A percentile compares a stretch with the other conserved stretches of the same genome.
Conservation (phyloP, 768 basidiomycete species). For the Pleurotus tuoliensis region DNA sequence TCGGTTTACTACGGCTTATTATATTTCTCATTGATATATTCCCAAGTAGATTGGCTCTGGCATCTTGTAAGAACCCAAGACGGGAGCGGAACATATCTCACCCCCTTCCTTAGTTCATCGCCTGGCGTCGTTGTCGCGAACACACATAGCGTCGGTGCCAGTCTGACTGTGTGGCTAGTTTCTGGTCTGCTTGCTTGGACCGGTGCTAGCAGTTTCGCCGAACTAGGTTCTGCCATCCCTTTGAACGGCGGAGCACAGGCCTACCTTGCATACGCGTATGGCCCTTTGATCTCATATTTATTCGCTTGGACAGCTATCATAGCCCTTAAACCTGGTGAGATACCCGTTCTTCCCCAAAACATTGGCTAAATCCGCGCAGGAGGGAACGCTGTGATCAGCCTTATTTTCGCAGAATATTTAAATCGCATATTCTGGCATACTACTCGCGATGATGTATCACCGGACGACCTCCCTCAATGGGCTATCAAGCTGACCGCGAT, state of each 20-base stretch:
- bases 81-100: background rate
- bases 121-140: slow-evolving; percentile 91
- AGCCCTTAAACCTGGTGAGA: slow-evolving; percentile 75
- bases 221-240: slow-evolving; percentile 87
- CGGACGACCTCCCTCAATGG: slow-evolving; percentile 83
- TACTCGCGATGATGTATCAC: slow-evolving; percentile 65
- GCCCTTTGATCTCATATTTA: slow-evolving; percentile 81
- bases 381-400: slow-evolving; percentile 76
- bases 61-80: slow-evolving; percentile 64
- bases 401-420: slow-evolving; percentile 90
- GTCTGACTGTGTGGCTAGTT: slow-evolving; percentile 78
- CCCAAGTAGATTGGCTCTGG: slow-evolving; percentile 76
- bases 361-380: slow-evolving; percentile 35
- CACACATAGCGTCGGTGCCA: slow-evolving; percentile 85
- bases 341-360: background rate
- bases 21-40: too few species aligned
- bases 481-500: slow-evolving; percentile 85
- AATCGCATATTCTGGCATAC: slow-evolving; percentile 85
- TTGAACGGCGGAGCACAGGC: slow-evolving; percentile 70
- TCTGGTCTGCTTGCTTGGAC: slow-evolving; percentile 92
- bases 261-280: slow-evolving; percentile 87
- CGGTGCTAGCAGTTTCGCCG: slow-evolving; percentile 91
- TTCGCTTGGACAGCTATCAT: slow-evolving; percentile 96
- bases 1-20: too few species aligned
- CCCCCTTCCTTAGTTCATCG: slow-evolving; percentile 57